These are phyloP conservation scores for Zymoseptoria passerinii DNA, from an alignment of 2,329 filamentous ascomycete genomes.

Conservation along the genomic window DNA sequence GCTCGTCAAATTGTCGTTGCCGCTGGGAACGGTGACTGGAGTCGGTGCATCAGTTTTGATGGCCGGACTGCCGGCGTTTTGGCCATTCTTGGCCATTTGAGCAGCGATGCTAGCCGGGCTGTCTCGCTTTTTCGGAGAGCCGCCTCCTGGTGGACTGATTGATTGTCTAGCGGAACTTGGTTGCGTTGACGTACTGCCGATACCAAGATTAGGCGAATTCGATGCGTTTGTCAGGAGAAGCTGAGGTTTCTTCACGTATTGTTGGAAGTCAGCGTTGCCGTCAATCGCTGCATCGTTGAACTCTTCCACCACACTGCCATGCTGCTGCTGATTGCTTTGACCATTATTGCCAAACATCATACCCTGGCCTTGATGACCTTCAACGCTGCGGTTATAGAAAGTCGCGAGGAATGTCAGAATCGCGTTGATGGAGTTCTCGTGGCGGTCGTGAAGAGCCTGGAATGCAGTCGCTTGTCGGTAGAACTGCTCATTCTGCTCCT, in stretches of 20 bases:
- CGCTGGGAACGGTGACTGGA: conserved; percentile 30
- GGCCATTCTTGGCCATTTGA: conserved; percentile 6
- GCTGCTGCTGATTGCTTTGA: conserved; percentile 31
- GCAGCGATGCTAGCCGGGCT: conserved; percentile 14
- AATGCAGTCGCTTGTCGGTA: conserved; percentile 84
- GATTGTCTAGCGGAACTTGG: conserved; percentile 22
- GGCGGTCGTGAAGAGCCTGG: conserved; percentile 86
- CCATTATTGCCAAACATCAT: conserved; percentile 63
- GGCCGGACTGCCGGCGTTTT: conserved; percentile 22
- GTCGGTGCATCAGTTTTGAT: conserved; percentile 36
- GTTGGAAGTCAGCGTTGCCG: conserved; percentile 24
- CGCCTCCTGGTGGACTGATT: conserved; percentile 18
- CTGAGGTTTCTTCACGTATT: conserved; percentile 22
- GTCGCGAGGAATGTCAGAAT: conserved; percentile 95
- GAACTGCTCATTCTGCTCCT: conserved; percentile 77
- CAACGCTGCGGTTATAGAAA: conserved; percentile 87
- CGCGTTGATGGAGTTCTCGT: conserved; percentile 98
- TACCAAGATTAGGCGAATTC: conserved; percentile 23
- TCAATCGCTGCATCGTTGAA: conserved; percentile 37
- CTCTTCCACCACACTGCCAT: conserved; percentile 56
- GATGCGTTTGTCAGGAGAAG: conserved; percentile 29
- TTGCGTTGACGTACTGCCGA: conserved; percentile 17
- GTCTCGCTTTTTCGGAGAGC: conserved; percentile 13
- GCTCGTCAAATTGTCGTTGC: conserved; percentile 44
- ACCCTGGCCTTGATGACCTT: conserved; percentile 70